These are phyloP conservation scores for Diutina ranongensis DNA, from an alignment of 1,139 yeast genomes.

Conservation along the genomic window DNA sequence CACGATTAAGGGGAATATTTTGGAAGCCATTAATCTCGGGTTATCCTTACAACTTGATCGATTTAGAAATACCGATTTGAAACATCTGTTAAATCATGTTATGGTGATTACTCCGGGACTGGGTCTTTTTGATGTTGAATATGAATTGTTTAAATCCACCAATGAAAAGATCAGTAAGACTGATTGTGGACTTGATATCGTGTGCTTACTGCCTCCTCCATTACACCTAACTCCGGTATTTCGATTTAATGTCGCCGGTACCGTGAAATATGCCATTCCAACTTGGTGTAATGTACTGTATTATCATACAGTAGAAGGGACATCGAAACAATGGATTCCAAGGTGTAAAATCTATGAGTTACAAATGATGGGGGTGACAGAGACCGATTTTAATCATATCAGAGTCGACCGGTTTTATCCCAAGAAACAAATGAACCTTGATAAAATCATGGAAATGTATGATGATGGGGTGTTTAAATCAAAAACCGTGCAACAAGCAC, in stretches of 20 bases:
- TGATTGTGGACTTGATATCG: constrained; percentile 80
- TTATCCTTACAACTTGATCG: constrained; percentile 70
- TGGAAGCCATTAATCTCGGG: constrained; percentile 82
- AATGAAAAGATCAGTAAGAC: constrained; percentile 64
- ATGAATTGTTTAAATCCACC: constrained; percentile 61
- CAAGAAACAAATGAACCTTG: constrained; percentile 19
- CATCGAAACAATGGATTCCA: constrained; percentile 69
- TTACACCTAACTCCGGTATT: constrained; percentile 85
- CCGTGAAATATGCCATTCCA: constrained; percentile 70
- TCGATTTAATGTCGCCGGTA: constrained; percentile 49
- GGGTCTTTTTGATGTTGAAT: constrained; percentile 87
- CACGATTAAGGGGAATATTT: constrained; percentile 76
- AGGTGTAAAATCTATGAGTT: constrained; percentile 87
- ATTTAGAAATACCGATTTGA: constrained; percentile 73
- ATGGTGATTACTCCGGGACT: constrained; percentile 85
- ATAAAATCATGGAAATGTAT: constrained; percentile 45
- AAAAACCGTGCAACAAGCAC: background rate
- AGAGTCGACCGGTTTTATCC: constrained; percentile 42
- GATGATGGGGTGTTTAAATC: constrained; percentile 42
- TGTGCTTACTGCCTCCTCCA: constrained; percentile 86
- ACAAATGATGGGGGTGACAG: constrained; percentile 98
- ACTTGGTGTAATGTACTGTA: constrained; percentile 92
- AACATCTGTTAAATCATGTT: constrained; percentile 80
- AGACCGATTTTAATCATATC: constrained; percentile 64
- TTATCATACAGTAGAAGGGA: constrained; percentile 28